Evolutionary conservation across 2,329 filamentous ascomycete species (phyloP), one percentile per base, ranked within the genome.

Genomic region (Fusarium devonianum): DNA sequence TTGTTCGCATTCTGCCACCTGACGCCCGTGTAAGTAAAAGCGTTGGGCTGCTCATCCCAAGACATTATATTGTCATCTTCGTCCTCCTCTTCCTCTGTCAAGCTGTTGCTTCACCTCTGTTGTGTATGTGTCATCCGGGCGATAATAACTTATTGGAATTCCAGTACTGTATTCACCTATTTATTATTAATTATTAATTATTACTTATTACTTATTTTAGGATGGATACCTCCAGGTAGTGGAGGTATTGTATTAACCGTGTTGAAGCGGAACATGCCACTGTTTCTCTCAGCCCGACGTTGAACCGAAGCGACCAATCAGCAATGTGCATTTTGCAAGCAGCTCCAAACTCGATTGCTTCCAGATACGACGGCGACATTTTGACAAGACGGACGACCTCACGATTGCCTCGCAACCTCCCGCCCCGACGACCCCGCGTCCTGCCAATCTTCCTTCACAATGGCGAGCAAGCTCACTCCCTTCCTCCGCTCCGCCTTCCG

Each of bases 381-480:
- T 71, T 64, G 62, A 62, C 55, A 58, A 59, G 53, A 54, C 68
- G 44, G 44, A 60, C 65, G 58, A 59, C 63, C 56, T 64, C 59
- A 56, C 55, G 50, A 60, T 52, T 53, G 54, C 52, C 49, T 48
- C 51, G 42, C 49, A 49, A 37, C 29, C 57, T 56, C 60, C 62
- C 50, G 56, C 49, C 58, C 37, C 54, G 37, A 53, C 56, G 26
- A 57, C 41, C 11, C 49, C 56, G 49, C 43, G 56, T 49, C 57
- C 54, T 48, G 57, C 51, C 50, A 37, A 32, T 13, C 43, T 18
- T 11, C 42, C 42, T 22, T 48, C 62, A 65, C 62, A 67, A 96
- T 96, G 92, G 89, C 91, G 72, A 92, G 88, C 73, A 93, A 88
- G 79, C 77, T 96, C 70, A 82, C 86, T 53, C 88, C 90, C 36